A percentile compares a stretch with the other conserved stretches of the same genome.
phyloP scores from a whole-genome alignment of 2,329 filamentous ascomycete species.

The Exophiala bonariae region DNA sequence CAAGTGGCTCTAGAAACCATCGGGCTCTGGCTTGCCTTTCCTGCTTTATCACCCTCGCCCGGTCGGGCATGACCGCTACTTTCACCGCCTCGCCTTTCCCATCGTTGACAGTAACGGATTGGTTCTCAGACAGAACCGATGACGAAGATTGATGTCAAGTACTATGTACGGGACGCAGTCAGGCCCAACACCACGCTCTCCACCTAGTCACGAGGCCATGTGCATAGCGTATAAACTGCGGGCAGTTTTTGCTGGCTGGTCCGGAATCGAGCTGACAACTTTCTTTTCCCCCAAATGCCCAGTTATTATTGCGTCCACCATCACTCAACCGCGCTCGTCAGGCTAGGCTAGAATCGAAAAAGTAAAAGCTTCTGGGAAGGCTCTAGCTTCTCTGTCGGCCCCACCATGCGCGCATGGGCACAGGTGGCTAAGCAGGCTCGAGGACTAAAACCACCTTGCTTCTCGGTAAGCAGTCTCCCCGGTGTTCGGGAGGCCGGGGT shows the following conservation, averaged over 20 bases:
- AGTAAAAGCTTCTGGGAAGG: slow-evolving; percentile 15
- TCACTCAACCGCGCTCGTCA: too few relatives aligned
- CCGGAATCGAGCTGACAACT: too few relatives aligned
- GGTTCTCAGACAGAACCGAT: slow-evolving; percentile 3
- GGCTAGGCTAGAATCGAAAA: slow-evolving; percentile 7
- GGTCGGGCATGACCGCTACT: slow-evolving; percentile 24
- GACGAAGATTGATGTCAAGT: slow-evolving; percentile 1
- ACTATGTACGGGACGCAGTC: too few relatives aligned
- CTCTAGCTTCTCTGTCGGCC: slow-evolving; percentile 12
- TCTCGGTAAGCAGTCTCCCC: slow-evolving; percentile 24
- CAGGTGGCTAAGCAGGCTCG: slow-evolving; percentile 10
- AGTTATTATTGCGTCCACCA: too few relatives aligned
- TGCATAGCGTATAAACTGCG: too few relatives aligned
- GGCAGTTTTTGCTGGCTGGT: too few relatives aligned
- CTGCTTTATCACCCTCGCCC: background rate
- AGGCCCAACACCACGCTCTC: too few relatives aligned
- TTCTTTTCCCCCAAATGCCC: too few relatives aligned
- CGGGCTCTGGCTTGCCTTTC: background rate
- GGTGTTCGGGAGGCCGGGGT: slow-evolving; percentile 24
- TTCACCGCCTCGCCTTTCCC: slow-evolving; percentile 17
- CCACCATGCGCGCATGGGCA: background rate
- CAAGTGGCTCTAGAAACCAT: background rate
- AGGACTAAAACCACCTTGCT: slow-evolving; percentile 15
- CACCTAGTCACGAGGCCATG: too few relatives aligned
- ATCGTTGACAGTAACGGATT: background rate